Evolutionary conservation across 495 filamentous ascomycete species (phyloP), one percentile per base, ranked within the genome.

Genomic region (Chlorociboria aeruginascens): DNA sequence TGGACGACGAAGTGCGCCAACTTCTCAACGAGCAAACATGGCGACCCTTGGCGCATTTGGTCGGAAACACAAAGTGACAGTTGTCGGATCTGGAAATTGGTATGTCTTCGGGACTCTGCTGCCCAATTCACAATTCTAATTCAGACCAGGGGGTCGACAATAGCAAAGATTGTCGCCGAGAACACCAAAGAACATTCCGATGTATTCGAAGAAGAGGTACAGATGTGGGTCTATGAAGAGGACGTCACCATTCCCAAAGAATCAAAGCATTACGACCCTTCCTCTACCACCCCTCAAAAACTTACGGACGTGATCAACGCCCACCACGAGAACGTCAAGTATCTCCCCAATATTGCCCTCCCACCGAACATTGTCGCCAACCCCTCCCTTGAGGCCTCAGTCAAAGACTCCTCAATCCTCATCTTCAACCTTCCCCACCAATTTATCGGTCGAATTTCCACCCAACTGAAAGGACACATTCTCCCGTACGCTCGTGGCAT

Each of bases 341-440:
- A 99, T 67, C 85, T 99, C 1, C 84, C 89, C 33, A 74, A 74
- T 48, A 84, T 99, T 60, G 56, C 71, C 33, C 77, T 99, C n/a
- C 93, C 93, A 0, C 55, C 67, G 43, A 97, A 96, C 65, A 62
- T 99, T 45, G 70, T 89, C 54, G 93, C 93, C 48, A 94, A 93
- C 64, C 87, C 93, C 17, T 89, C 86, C 6, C 65, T 97, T 44
- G 73, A 77, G 42, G 83, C 89, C 50, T 78, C 89, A 6, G 89
- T 90, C 55, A 77, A 80, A 59, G 81, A 82, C 60, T 79, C 87
- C 48, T 82, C 86, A 3, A 83, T 99, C 46, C 77, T 99, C 35
- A 74, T 99, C 56, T 99, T 99, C 76, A 95, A 95, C 68, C 74
- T 98, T 13, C 93, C 93, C 6, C 93, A 99, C 68, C 90, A 99